These are phyloP conservation scores for Silene noctiflora DNA, from an alignment of 179 eudicot genomes.

Conservation along the genomic window DNA sequence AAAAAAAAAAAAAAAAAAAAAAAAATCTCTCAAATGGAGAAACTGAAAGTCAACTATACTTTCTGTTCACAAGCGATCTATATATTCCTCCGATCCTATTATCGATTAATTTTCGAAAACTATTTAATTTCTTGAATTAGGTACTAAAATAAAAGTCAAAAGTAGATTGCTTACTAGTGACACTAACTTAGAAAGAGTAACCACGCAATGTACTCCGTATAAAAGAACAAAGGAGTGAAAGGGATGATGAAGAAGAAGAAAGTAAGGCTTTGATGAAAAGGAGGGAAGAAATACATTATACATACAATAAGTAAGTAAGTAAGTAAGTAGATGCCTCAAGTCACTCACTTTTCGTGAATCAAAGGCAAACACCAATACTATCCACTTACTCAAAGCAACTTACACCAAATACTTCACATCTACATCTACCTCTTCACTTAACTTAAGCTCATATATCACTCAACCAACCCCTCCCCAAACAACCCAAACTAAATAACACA, in stretches of 20 bases:
- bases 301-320: neutral
- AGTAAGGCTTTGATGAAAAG: conserved; percentile 9
- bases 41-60: too few relatives aligned
- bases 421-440: conserved; percentile 13
- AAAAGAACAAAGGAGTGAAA: neutral
- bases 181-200: neutral
- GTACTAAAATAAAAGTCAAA: too few relatives aligned
- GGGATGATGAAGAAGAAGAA: neutral
- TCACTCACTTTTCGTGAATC: conserved; percentile 42
- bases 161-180: neutral
- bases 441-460: neutral
- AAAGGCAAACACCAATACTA: conserved; percentile 39
- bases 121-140: too few relatives aligned
- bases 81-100: too few relatives aligned
- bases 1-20: too few relatives aligned
- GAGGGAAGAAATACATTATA: conserved; percentile 14
- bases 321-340: conserved; percentile 24
- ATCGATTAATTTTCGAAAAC: too few relatives aligned
- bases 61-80: too few relatives aligned
- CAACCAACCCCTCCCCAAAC: conserved; percentile 4
- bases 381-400: conserved; percentile 40
- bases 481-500: neutral
- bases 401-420: conserved; percentile 26
- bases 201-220: neutral
- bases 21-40: too few relatives aligned